A percentile compares a stretch with the other conserved stretches of the same genome.
These are phyloP conservation scores for Pelagophyceae sp. DNA, from an alignment of 352 stramenopile species.

Conservation along the genomic window DNA sequence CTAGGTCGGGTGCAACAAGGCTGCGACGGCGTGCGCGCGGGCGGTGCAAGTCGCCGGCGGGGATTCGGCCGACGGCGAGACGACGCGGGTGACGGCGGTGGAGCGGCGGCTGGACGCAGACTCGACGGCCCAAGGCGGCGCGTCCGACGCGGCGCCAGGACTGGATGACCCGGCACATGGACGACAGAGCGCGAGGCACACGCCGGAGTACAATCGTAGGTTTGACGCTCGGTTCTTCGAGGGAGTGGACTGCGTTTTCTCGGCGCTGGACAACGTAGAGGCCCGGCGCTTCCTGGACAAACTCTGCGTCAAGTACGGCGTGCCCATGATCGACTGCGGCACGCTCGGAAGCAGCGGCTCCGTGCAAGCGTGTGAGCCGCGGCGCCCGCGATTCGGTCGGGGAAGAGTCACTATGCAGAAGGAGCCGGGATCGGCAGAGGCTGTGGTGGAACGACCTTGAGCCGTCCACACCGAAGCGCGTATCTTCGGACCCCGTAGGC, in stretches of 20 bases:
- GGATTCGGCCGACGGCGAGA: background rate
- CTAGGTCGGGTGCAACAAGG: constrained; percentile 5
- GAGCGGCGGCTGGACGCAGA: background rate
- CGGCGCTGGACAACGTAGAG: constrained; percentile 96
- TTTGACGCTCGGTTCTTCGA: constrained; percentile 93
- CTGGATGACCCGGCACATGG: no score
- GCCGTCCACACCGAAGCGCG: no score
- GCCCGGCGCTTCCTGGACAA: constrained; percentile 94
- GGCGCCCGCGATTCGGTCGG: no score
- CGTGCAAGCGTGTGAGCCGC: constrained; percentile 71
- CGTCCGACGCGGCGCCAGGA: no score
- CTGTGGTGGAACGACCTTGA: background rate
- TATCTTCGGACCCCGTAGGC: constrained; percentile 21
- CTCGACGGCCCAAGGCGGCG: constrained; percentile 61
- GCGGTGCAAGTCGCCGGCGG: background rate
- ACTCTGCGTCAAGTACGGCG: constrained; percentile 84
- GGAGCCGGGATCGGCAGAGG: background rate
- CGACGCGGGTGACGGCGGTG: background rate
- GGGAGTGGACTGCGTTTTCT: constrained; percentile 82
- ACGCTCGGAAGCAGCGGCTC: constrained; percentile 97
- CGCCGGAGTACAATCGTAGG: no score
- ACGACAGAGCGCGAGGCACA: no score
- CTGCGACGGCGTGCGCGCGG: background rate
- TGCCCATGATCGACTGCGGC: constrained; percentile 92
- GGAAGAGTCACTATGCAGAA: no score